Percentiles rank a stretch among this genome's conserved stretches.
Conservation (phyloP, 164 flowering plant genomes). For the Annona squamosa region DNA sequence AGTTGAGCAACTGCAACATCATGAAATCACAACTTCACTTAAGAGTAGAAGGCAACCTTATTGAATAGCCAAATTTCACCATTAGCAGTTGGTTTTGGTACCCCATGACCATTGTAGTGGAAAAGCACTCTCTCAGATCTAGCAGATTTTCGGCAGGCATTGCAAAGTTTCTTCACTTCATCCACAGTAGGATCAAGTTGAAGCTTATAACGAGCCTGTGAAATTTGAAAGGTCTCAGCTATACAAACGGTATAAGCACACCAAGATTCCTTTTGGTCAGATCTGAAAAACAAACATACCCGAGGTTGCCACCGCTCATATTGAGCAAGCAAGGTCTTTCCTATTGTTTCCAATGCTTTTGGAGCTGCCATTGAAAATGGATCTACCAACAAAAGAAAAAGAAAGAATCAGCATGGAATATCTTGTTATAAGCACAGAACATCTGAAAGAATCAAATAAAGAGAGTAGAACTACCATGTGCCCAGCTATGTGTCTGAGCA, state of each 20-base stretch:
- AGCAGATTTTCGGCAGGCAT: slow-evolving; percentile 75
- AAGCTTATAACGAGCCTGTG: slow-evolving; percentile 78
- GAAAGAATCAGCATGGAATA: not conserved
- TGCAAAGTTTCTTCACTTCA: slow-evolving; percentile 91
- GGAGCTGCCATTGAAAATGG: slow-evolving; percentile 90
- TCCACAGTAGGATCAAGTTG: slow-evolving; percentile 92
- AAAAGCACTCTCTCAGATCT: slow-evolving; percentile 90
- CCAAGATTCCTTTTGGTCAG: not conserved
- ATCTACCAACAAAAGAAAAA: slow-evolving; percentile 38
- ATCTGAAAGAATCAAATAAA: not conserved
- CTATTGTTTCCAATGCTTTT: slow-evolving; percentile 87
- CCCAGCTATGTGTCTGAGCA: no score
- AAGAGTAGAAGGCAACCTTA: slow-evolving; percentile 42
- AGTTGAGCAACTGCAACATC: not conserved
- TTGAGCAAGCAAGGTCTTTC: slow-evolving; percentile 60
- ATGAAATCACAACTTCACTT: not conserved
- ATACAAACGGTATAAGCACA: not conserved
- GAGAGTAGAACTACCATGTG: no score
- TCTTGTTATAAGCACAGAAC: not conserved
- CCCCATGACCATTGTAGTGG: slow-evolving; percentile 99
- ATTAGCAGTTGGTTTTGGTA: slow-evolving; percentile 89
- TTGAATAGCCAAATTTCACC: slow-evolving; percentile 99
- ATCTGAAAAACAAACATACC: slow-evolving; percentile 34
- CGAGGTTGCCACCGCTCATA: slow-evolving; percentile 98
- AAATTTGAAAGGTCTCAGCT: not conserved